A percentile compares a stretch with the other conserved stretches of the same genome.
Evolutionary conservation across 352 stramenopile species (phyloP).

Genomic region (Pythium guiyangense): DNA sequence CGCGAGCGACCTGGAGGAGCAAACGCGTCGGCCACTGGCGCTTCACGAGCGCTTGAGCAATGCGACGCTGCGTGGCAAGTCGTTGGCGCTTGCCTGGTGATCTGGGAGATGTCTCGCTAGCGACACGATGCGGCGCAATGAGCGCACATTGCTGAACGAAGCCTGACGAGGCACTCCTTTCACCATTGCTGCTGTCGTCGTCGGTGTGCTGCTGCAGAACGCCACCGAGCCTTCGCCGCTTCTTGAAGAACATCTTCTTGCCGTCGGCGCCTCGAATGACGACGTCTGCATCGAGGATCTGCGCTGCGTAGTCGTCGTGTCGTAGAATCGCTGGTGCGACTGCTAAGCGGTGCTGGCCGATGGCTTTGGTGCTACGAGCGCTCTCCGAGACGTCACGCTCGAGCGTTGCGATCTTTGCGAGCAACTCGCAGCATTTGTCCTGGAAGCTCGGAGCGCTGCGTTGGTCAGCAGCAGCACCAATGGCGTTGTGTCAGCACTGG

Average conservation of each 20-base stretch:
- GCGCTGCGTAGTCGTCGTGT: neutral
- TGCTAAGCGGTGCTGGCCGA: too few species aligned
- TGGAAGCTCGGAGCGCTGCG: slow-evolving; percentile 7
- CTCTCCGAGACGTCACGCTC: slow-evolving; percentile 2
- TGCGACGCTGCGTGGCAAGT: neutral
- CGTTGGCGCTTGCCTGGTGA: neutral
- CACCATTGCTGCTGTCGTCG: too few species aligned
- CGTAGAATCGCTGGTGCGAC: neutral
- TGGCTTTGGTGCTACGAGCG: too few species aligned
- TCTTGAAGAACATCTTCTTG: slow-evolving; percentile 37
- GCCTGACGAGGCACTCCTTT: too few species aligned
- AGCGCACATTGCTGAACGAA: neutral
- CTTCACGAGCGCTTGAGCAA: slow-evolving; percentile 4
- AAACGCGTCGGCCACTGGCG: slow-evolving; percentile 16
- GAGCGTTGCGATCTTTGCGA: slow-evolving; percentile 12
- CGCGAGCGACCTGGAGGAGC: slow-evolving; percentile 12
- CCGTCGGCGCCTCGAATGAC: slow-evolving; percentile 27
- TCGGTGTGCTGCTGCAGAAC: neutral
- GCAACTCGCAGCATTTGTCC: slow-evolving; percentile 10
- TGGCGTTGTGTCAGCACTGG: too few species aligned
- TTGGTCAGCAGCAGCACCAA: too few species aligned
- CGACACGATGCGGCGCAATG: neutral
- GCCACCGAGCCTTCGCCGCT: neutral
- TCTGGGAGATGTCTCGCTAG: neutral
- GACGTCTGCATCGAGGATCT: slow-evolving; percentile 27